Conservation (phyloP, 2,329 filamentous ascomycete species). For the Cucurbitaria berberidis region DNA sequence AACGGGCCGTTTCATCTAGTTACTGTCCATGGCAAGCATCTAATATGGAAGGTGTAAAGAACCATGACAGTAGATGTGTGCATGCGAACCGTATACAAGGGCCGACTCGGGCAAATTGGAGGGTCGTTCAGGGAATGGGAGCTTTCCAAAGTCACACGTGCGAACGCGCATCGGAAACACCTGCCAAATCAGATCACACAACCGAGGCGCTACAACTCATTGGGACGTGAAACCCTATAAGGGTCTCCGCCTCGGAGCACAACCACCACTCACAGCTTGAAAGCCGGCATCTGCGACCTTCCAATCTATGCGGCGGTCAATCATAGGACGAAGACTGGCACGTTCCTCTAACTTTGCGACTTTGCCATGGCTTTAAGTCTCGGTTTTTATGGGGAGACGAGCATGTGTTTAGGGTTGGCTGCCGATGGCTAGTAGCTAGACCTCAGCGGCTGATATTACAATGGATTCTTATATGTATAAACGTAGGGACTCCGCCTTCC, state of each 20-base stretch:
- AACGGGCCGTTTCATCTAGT: too few species aligned
- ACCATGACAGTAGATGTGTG: not conserved
- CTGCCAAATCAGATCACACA: conserved; percentile 24
- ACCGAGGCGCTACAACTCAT: conserved; percentile 23
- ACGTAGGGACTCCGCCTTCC: not conserved
- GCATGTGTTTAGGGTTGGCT: conserved; percentile 2
- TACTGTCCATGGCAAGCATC: not conserved
- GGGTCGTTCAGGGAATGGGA: conserved; percentile 14
- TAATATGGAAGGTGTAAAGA: not conserved
- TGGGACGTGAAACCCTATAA: conserved; percentile 9
- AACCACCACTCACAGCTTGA: conserved; percentile 33
- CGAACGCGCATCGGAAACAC: conserved; percentile 14
- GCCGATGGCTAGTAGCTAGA: conserved; percentile 1
- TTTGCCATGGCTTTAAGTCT: conserved; percentile 1
- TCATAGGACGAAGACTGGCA: conserved; percentile 28
- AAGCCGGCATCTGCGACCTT: conserved; percentile 21
- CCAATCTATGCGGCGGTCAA: conserved; percentile 36
- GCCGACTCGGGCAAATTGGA: not conserved
- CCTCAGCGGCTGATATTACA: not conserved
- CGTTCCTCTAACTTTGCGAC: conserved; percentile 14
- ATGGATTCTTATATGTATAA: conserved; percentile 15
- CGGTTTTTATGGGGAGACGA: conserved; percentile 3
- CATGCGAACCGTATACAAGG: not conserved
- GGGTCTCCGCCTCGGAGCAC: conserved; percentile 22
- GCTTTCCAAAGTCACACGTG: conserved; percentile 21